Conservation (phyloP, 257 asterid species). For the Penstemon eatonii region DNA sequence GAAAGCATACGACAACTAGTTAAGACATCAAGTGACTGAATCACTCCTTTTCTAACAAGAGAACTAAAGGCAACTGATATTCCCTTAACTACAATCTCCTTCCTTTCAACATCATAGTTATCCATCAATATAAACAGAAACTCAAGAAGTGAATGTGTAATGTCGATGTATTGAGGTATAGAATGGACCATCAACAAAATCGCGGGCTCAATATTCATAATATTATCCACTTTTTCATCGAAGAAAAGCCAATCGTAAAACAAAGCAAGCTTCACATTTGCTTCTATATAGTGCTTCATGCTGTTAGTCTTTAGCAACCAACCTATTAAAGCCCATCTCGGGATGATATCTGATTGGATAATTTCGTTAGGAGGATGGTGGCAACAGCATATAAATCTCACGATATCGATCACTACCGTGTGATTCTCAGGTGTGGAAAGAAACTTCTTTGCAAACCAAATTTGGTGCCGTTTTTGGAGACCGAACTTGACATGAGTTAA, state of each 20-base stretch:
- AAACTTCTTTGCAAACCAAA: constrained; percentile 75
- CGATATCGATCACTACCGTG: constrained; percentile 54
- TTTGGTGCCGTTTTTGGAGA: constrained; percentile 62
- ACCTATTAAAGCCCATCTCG: constrained; percentile 82
- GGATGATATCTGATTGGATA: constrained; percentile 57
- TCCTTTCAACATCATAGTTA: constrained; percentile 71
- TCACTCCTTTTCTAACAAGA: constrained; percentile 52
- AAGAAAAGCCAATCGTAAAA: constrained; percentile 84
- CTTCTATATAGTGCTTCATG: constrained; percentile 54
- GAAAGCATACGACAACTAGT: constrained; percentile 49
- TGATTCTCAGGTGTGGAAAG: constrained; percentile 51
- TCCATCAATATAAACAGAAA: constrained; percentile 64
- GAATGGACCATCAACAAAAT: constrained; percentile 70
- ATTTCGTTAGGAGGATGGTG: constrained; percentile 69
- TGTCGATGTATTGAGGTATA: constrained; percentile 59
- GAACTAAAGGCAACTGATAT: constrained; percentile 52
- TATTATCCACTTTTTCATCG: constrained; percentile 59
- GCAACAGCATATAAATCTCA: constrained; percentile 79
- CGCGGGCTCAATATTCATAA: constrained; percentile 79
- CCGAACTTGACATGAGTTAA: constrained; percentile 70
- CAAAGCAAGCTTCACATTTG: constrained; percentile 73
- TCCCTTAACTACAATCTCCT: constrained; percentile 50
- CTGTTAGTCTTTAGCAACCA: constrained; percentile 60
- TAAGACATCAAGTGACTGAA: constrained; percentile 60
- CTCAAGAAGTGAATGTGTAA: constrained; percentile 73